Percentiles rank a stretch among this genome's conserved stretches.
These are phyloP conservation scores for Aspergillus amoenus DNA, from an alignment of 2,329 filamentous ascomycete species.

Conservation along the genomic window DNA sequence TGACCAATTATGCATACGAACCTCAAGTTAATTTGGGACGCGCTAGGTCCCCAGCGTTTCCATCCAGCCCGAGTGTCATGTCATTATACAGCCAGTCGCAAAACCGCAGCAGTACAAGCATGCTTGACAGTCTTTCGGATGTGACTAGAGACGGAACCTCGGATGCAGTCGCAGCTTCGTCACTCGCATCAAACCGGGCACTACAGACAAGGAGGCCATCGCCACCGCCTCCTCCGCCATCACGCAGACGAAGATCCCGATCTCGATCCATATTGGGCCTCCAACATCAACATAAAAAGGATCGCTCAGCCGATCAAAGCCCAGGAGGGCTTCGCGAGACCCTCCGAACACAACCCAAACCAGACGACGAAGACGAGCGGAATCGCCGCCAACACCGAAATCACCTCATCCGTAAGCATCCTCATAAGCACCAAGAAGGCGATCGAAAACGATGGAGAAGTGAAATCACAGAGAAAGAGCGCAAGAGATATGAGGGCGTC, in stretches of 20 bases:
- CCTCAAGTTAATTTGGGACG: slow-evolving; percentile 12
- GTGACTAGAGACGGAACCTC: slow-evolving; percentile 42
- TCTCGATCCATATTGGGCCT: slow-evolving; percentile 38
- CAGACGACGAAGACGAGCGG: slow-evolving; percentile 31
- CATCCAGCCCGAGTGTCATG: slow-evolving; percentile 26
- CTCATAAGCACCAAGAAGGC: slow-evolving; percentile 50
- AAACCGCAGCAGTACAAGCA: slow-evolving; percentile 24
- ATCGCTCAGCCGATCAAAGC: slow-evolving; percentile 33
- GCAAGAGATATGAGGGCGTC: slow-evolving; percentile 51
- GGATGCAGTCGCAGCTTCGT: slow-evolving; percentile 49
- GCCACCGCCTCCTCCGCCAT: slow-evolving; percentile 40
- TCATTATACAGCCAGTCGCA: slow-evolving; percentile 27
- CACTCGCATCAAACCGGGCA: slow-evolving; percentile 44
- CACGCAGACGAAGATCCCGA: slow-evolving; percentile 36
- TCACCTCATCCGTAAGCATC: slow-evolving; percentile 44
- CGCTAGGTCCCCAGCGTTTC: slow-evolving; percentile 14
- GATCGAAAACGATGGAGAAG: slow-evolving; percentile 48
- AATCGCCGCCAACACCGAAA: slow-evolving; percentile 28
- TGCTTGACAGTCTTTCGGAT: slow-evolving; percentile 22
- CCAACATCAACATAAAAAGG: slow-evolving; percentile 29
- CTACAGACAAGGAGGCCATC: slow-evolving; percentile 35
- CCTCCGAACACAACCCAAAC: slow-evolving; percentile 39
- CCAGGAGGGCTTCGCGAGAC: slow-evolving; percentile 44
- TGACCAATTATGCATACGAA: slow-evolving; percentile 1
- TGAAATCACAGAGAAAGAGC: slow-evolving; percentile 45